Conservation (phyloP, 2,329 filamentous ascomycete species). For the Cercospora sp. region DNA sequence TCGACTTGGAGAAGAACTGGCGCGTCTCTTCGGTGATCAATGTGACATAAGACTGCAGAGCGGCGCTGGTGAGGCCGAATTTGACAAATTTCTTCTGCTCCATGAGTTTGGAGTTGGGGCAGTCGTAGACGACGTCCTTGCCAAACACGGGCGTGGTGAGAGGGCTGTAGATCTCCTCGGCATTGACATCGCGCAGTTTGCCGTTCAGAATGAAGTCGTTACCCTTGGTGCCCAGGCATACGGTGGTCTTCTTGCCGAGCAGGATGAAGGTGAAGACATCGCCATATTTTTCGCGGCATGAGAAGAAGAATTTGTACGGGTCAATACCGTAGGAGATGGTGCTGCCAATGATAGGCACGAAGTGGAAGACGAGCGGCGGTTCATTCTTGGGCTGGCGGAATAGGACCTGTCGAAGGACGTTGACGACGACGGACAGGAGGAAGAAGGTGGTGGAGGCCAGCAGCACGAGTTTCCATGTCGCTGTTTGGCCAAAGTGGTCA, state of each 20-base stretch:
- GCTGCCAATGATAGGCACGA: constrained; percentile 75
- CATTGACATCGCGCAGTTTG: constrained; percentile 84
- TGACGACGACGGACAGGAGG: constrained; percentile 65
- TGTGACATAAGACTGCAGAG: constrained; percentile 73
- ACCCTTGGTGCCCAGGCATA: constrained; percentile 75
- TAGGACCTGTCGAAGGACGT: constrained; percentile 76
- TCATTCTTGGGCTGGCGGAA: constrained; percentile 64
- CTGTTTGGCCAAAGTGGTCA: constrained; percentile 23
- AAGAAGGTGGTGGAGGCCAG: constrained; percentile 52
- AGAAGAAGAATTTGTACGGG: constrained; percentile 80
- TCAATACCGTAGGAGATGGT: constrained; percentile 95
- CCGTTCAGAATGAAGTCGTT: constrained; percentile 93
- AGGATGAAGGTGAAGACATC: constrained; percentile 88
- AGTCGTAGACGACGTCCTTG: constrained; percentile 85
- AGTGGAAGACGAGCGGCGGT: constrained; percentile 64
- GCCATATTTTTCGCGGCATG: constrained; percentile 76
- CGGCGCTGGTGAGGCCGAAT: constrained; percentile 71
- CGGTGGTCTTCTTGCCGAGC: constrained; percentile 85
- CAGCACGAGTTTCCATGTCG: constrained; percentile 47
- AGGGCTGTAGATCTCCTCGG: constrained; percentile 84
- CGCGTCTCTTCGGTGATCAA: constrained; percentile 75
- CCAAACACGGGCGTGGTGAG: constrained; percentile 73
- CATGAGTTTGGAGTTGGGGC: constrained; percentile 88
- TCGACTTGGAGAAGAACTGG: constrained; percentile 67
- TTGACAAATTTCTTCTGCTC: constrained; percentile 97